These are phyloP conservation scores for Calonectria crousiana DNA, from an alignment of 2,329 filamentous ascomycete genomes.

Conservation along the genomic window DNA sequence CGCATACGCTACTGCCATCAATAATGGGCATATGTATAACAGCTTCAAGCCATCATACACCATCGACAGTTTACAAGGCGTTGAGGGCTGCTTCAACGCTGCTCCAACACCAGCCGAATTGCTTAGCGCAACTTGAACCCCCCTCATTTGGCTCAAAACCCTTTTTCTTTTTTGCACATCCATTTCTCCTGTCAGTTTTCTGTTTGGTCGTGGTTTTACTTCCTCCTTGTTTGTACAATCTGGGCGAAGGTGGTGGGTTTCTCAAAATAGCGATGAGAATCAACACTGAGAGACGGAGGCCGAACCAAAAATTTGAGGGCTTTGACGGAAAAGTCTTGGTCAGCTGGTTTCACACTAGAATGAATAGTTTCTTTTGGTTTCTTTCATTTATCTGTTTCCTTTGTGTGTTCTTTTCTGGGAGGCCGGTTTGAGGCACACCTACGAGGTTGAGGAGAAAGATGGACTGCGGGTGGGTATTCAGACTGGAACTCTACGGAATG, in stretches of 20 bases:
- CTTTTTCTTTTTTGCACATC: background rate
- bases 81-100: background rate
- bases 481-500: slow-evolving; percentile 37
- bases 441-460: slow-evolving; percentile 25
- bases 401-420: slow-evolving; percentile 19
- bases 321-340: slow-evolving; percentile 25
- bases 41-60: slow-evolving; percentile 1
- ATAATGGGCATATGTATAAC: slow-evolving; percentile 4
- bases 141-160: slow-evolving; percentile 6
- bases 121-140: background rate
- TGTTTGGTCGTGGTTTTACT: background rate
- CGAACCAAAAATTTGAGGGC: slow-evolving; percentile 14
- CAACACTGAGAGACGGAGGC: slow-evolving; percentile 21
- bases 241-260: slow-evolving; percentile 23
- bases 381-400: slow-evolving; percentile 27
- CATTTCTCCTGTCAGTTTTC: slow-evolving; percentile 21
- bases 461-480: slow-evolving; percentile 32
- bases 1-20: background rate
- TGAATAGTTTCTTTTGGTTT: slow-evolving; percentile 26
- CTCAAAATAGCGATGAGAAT: slow-evolving; percentile 18
- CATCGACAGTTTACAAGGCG: background rate
- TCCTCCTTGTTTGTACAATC: slow-evolving; percentile 27
- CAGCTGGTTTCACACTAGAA: slow-evolving; percentile 32
- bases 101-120: background rate
- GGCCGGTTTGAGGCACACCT: slow-evolving; percentile 24